Evolutionary conservation across 1,284 basidiomycete genomes (phyloP), one percentile per base, ranked within the genome.

Genomic region (Heterobasidion annosum): DNA sequence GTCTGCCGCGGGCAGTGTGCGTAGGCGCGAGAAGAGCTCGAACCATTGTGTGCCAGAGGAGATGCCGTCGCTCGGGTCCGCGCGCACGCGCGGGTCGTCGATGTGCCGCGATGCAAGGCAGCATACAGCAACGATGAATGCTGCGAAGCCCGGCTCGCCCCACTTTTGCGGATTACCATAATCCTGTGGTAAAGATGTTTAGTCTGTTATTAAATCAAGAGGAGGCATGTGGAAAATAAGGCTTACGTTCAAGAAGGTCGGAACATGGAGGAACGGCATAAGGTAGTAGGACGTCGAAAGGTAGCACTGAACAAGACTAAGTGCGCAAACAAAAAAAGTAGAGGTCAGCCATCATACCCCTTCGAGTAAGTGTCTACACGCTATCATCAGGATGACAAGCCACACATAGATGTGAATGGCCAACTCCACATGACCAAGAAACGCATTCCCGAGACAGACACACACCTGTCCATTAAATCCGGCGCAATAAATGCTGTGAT

Each of bases 21-120:
- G 83, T 44, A 95, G 73, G 15, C 88, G 85, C 32, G 81, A 83
- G 64, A 93, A 88, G 12, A 94, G 79, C 61, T 92, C 91, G 63
- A 94, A 93, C 82, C 91, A 95, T 56, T 88, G 84, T 6, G 87
- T 88, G n/a, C 91, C 92, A 19, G 91, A 88, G 16, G 89, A 89
- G 18, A 86, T 83, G 1, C 89, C 85, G 62, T 93, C 89, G 54
- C 73, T 74, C 1, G 90, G 83, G 64, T 91, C 83, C 7, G 88
- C 80, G 35, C 91, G 83, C 18, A 93, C 90, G 48, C 92, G 83
- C 5, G 86, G 85, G 68, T 94, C 92, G 65, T 95, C 92, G 57
- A 93, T 88, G 65, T 95, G 92, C 42, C 92, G 78, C 1, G 91
- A 93, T 0, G 91, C 88, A 2, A 95, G 77, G 59, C 91, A 93